Percentiles rank a stretch among this genome's conserved stretches.
Conservation (phyloP, 768 basidiomycete genomes). For the Cystobasidium onofrii region DNA sequence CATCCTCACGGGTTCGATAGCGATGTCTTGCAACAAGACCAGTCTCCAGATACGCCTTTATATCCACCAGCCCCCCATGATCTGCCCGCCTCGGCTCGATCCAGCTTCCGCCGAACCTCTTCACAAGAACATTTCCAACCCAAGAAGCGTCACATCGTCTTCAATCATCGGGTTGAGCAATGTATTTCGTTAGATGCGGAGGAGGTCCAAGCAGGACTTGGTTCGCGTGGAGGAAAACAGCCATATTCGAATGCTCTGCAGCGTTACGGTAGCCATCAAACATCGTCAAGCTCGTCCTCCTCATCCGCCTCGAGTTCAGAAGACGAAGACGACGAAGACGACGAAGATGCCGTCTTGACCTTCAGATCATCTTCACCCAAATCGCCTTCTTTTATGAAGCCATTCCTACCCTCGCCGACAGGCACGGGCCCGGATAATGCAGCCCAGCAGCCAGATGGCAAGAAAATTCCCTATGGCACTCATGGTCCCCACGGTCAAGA, state of each 20-base stretch:
- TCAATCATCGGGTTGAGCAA: slow-evolving; percentile 97
- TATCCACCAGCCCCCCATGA: background rate
- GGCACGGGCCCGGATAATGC: background rate
- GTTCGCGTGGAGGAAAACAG: background rate
- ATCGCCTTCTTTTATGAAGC: slow-evolving; percentile 36
- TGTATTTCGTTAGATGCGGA: slow-evolving; percentile 57
- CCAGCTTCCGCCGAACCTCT: slow-evolving; percentile 21
- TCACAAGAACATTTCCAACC: slow-evolving; percentile 31
- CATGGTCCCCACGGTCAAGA: slow-evolving; percentile 9
- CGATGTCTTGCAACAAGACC: background rate
- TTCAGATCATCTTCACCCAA: slow-evolving; percentile 39
- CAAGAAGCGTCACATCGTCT: slow-evolving; percentile 63
- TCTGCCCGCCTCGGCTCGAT: background rate
- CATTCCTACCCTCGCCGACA: slow-evolving; percentile 1
- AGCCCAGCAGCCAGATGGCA: background rate
- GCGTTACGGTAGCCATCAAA: background rate
- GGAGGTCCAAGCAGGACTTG: slow-evolving; percentile 37
- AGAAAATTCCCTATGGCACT: background rate
- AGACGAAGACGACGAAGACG: slow-evolving; percentile 29
- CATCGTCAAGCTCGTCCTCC: slow-evolving; percentile 11
- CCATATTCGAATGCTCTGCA: slow-evolving; percentile 22
- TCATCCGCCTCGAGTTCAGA: background rate
- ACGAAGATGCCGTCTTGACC: slow-evolving; percentile 43
- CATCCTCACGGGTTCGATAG: background rate
- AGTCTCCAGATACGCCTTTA: background rate